Base-by-base conservation (phyloP, 2,329 filamentous ascomycete species). In the Podosphaera xanthii region DNA sequence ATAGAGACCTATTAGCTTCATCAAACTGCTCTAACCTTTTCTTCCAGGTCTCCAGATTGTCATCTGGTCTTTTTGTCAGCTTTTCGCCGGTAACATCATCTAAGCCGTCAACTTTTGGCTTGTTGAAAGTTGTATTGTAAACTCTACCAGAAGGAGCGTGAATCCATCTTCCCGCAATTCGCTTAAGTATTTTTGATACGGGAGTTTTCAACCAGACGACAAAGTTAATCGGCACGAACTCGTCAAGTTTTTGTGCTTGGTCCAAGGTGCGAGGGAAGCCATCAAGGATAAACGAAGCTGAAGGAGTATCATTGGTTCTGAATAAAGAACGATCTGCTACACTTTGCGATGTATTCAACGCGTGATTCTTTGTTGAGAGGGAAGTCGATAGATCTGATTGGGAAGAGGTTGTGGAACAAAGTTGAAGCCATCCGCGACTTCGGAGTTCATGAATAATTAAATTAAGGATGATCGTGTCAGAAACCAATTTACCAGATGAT, bases 81-180 rank as follows among this genome's bases (percentile, higher is more conserved):
- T 78, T 75, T 69, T 98, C 92, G 14, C 92, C 92, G 0, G 92
- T 98, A 55, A 96, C 69, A 70, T 98, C 92, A 71, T 98, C 92
- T 64, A 77, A 80, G 34, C 92, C 91, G 0, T 81, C 72, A 1
- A 90, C 81, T 64, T 83, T 84, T 0, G 92, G 92, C 6, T 86
- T 78, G 68, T 97, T 89, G 75, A 95, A 98, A 0, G 83, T 83
- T 2, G 89, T 94, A 70, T 98, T 98, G 76, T 98, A 98, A 14
- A 96, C 85, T 35, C 92, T 79, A 1, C 92, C 92, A 0, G 88
- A 94, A 0, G 88, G 82, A 67, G 86, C 86, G 71, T 98, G 92
- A 48, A 96, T 84, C 90, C 90, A 96, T 60, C 92, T 84, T 58
- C 88, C 89, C 50, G 86, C 82, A 65, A 98, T 96, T 59, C 92